phyloP scores from a whole-genome alignment of 345 rosid genomes.

The Pugionium dolabratum region DNA sequence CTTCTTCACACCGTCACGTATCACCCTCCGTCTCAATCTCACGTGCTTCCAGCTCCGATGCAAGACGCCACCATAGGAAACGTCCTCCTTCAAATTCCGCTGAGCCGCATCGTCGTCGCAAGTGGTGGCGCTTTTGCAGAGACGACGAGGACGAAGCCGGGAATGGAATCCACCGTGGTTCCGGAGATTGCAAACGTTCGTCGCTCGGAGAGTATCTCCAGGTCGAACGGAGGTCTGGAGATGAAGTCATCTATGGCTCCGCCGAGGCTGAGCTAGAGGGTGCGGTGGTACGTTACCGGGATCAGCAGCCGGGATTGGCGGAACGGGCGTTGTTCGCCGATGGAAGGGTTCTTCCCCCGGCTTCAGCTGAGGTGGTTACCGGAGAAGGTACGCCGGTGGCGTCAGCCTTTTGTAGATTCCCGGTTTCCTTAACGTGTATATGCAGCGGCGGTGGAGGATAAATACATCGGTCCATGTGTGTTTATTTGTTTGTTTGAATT shows the following conservation, averaged over 20 bases:
- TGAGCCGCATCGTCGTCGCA: constrained; percentile 52
- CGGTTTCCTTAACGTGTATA: constrained; percentile 70
- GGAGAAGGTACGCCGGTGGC: constrained; percentile 47
- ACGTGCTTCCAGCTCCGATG: constrained; percentile 27
- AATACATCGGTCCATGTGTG: constrained; percentile 2
- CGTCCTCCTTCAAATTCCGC: constrained; percentile 40
- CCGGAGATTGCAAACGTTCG: constrained; percentile 53
- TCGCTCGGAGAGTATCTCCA: constrained; percentile 87
- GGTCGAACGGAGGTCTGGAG: constrained; percentile 85
- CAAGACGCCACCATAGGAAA: constrained; percentile 30
- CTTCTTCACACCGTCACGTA: constrained; percentile 54
- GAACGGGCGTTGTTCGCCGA: constrained; percentile 74
- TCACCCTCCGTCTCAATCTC: constrained; percentile 35
- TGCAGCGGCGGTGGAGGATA: constrained; percentile 61
- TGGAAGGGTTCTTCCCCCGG: constrained; percentile 84
- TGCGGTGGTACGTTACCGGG: constrained; percentile 37
- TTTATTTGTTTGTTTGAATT: background rate
- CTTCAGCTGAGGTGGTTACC: constrained; percentile 34
- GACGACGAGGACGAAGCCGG: constrained; percentile 45
- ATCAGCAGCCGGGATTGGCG: constrained; percentile 38
- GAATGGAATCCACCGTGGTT: background rate
- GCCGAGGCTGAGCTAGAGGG: constrained; percentile 62
- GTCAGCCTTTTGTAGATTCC: constrained; percentile 57
- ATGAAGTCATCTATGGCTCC: constrained; percentile 51
- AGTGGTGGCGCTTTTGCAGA: constrained; percentile 85